Conservation (phyloP, 1,284 basidiomycete species). For the Somion occarium region DNA sequence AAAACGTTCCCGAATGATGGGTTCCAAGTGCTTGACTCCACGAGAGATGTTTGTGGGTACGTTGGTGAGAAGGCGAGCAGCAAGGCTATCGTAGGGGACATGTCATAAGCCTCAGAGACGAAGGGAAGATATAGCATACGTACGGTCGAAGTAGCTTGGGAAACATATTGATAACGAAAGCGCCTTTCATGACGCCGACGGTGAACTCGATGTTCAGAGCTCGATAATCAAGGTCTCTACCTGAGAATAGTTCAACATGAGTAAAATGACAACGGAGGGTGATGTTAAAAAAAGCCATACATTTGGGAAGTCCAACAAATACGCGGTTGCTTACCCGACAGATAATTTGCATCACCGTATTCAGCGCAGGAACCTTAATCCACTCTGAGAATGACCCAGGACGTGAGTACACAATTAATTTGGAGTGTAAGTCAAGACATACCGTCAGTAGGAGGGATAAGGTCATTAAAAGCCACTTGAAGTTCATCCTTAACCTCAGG, state of each 20-base stretch:
- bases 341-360: constrained; percentile 7
- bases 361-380: constrained; percentile 1
- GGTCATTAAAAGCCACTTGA: constrained; percentile 1
- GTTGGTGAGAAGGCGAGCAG: constrained; percentile 21
- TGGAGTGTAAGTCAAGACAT: not conserved
- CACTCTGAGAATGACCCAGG: constrained; percentile 5
- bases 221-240: constrained; percentile 26
- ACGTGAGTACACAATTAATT: not conserved
- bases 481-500: constrained; percentile 2
- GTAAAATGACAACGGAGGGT: constrained; percentile 35
- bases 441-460: constrained; percentile 1
- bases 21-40: constrained; percentile 26
- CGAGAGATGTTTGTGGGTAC: constrained; percentile 13
- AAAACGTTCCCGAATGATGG: constrained; percentile 22
- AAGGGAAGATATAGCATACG: constrained; percentile 18
- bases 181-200: constrained; percentile 24
- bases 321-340: constrained; percentile 13
- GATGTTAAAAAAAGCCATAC: constrained; percentile 24
- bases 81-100: too few species aligned
- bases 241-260: constrained; percentile 17
- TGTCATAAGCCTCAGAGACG: constrained; percentile 4
- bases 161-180: constrained; percentile 26
- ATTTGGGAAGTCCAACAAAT: constrained; percentile 36
- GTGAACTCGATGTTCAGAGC: constrained; percentile 31
- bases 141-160: constrained; percentile 37